These are phyloP conservation scores for Penicillium simplicissimum DNA, from an alignment of 495 filamentous ascomycete species.

Conservation along the genomic window DNA sequence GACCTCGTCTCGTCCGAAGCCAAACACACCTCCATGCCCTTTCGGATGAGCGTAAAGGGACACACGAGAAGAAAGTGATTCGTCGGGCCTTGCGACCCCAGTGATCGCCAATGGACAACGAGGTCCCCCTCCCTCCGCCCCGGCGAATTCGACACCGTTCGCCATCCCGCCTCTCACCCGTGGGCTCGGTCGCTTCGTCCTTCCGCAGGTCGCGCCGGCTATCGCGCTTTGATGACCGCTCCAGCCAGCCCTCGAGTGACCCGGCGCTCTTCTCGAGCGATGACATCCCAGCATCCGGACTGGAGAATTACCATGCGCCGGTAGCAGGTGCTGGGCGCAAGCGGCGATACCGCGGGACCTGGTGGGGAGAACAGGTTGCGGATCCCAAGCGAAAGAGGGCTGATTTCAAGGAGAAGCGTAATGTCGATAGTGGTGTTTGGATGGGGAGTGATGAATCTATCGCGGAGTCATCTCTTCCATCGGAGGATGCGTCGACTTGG, in stretches of 20 bases:
- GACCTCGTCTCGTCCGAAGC: constrained; percentile 6
- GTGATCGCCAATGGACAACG: constrained; percentile 40
- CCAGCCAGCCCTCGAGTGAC: constrained; percentile 64
- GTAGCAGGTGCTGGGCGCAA: constrained; percentile 54
- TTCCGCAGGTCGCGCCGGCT: constrained; percentile 35
- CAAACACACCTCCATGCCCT: constrained; percentile 8
- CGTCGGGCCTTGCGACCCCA: constrained; percentile 5
- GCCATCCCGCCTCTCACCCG: constrained; percentile 21
- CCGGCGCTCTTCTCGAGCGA: constrained; percentile 78
- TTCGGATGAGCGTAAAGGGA: constrained; percentile 2
- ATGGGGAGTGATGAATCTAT: constrained; percentile 65
- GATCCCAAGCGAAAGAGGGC: constrained; percentile 53
- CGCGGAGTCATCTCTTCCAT: constrained; percentile 35
- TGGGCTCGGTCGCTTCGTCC: constrained; percentile 23
- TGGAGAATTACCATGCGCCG: constrained; percentile 66
- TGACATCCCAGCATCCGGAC: constrained; percentile 63
- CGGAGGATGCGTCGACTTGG: constrained; percentile 39
- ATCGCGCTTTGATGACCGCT: constrained; percentile 44
- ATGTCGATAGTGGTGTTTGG: constrained; percentile 82
- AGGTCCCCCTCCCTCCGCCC: constrained; percentile 47
- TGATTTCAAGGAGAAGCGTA: constrained; percentile 57
- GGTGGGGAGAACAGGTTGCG: constrained; percentile 64
- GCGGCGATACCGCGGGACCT: constrained; percentile 66
- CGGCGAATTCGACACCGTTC: constrained; percentile 46
- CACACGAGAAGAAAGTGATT: background rate